Evolutionary conservation across 176 grass and related monocot species (phyloP).

Genomic region (Triticum dicoccoides): DNA sequence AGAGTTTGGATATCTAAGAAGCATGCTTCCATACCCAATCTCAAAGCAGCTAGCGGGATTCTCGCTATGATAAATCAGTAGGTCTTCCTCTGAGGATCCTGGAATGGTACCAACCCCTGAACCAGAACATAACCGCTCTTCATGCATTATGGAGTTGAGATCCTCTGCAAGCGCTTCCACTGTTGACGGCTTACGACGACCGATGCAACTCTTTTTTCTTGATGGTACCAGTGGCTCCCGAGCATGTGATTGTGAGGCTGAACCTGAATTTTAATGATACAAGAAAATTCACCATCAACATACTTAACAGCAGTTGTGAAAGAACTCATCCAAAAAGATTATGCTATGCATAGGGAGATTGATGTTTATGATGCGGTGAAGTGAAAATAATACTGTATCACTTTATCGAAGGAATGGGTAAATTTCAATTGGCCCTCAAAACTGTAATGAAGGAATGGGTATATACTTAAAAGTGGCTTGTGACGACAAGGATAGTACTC

Average conservation of each 20-base stretch:
- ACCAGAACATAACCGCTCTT: conserved; percentile 19
- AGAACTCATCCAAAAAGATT: too few relatives aligned
- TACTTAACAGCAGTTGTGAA: background rate
- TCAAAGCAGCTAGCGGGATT: conserved; percentile 62
- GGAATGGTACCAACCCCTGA: conserved; percentile 33
- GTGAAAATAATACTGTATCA: too few relatives aligned
- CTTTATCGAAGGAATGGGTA: too few relatives aligned
- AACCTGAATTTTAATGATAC: conserved; percentile 47
- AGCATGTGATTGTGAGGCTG: conserved; percentile 67
- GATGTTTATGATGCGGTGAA: background rate
- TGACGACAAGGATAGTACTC: too few relatives aligned
- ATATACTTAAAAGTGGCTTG: too few relatives aligned
- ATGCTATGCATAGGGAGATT: too few relatives aligned
- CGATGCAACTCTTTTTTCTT: conserved; percentile 59
- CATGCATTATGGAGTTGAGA: conserved; percentile 76
- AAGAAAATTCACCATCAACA: conserved; percentile 4
- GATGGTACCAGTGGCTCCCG: conserved; percentile 79
- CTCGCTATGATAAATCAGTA: conserved; percentile 59
- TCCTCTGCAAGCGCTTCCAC: conserved; percentile 76
- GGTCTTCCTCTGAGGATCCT: conserved; percentile 66
- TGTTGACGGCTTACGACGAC: conserved; percentile 46
- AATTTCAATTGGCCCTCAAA: too few relatives aligned
- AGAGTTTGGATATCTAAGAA: conserved; percentile 42
- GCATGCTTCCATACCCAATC: conserved; percentile 82
- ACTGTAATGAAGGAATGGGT: background rate